Percentiles rank a stretch among this genome's conserved stretches.
Evolutionary conservation across 2,329 filamentous ascomycete species (phyloP).

Genomic region (Penicillium sp.): DNA sequence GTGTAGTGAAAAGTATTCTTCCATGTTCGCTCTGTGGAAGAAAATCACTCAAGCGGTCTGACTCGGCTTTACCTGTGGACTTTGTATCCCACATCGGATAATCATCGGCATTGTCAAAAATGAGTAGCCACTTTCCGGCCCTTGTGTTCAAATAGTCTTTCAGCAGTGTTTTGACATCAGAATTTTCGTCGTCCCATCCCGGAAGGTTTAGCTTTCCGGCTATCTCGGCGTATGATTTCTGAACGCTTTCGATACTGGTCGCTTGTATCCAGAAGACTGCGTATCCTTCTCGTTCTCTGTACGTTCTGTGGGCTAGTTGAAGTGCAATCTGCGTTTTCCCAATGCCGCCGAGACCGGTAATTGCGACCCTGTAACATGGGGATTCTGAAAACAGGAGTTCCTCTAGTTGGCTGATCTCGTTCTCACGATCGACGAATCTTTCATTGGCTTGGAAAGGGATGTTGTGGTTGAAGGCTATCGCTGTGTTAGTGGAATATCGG

Average conservation of each 20-base stretch:
- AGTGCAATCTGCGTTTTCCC: constrained; percentile 32
- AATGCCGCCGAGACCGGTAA: constrained; percentile 28
- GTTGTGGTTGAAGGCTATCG: too few species aligned
- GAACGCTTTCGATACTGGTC: constrained; percentile 18
- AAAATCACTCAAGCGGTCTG: too few species aligned
- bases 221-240: constrained; percentile 6
- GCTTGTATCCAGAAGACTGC: constrained; percentile 31
- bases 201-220: neutral
- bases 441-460: too few species aligned
- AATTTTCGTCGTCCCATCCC: constrained; percentile 3
- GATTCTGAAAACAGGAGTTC: neutral
- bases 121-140: too few species aligned
- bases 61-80: too few species aligned
- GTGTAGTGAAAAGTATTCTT: too few species aligned
- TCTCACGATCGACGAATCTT: neutral
- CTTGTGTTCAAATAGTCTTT: too few species aligned
- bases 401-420: neutral
- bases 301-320: constrained; percentile 26
- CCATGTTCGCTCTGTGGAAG: too few species aligned
- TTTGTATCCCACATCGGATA: too few species aligned
- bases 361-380: constrained; percentile 11
- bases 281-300: constrained; percentile 10
- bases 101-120: too few species aligned
- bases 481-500: too few species aligned
- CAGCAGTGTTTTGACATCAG: too few species aligned